Evolutionary conservation across 257 asterid genomes (phyloP).

Genomic region (Solanum chaucha): DNA sequence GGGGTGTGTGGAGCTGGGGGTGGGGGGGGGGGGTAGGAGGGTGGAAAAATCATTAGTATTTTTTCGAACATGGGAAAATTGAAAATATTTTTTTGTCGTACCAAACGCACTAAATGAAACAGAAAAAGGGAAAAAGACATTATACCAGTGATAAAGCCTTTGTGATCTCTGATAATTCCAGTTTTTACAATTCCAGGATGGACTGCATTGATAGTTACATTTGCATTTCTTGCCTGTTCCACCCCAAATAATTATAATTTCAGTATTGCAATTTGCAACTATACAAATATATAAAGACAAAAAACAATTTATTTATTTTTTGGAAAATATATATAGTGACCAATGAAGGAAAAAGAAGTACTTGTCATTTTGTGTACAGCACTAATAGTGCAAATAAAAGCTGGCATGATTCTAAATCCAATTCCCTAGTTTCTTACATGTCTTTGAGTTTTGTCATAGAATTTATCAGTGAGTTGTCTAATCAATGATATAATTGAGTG

Average conservation of each 20-base stretch:
- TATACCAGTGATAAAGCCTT: conserved; percentile 89
- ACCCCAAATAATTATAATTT: background rate
- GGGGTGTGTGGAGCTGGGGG: background rate
- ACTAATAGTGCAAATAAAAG: background rate
- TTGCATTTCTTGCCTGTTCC: conserved; percentile 69
- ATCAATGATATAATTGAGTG: background rate
- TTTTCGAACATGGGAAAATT: background rate
- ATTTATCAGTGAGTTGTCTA: background rate
- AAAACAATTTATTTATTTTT: background rate
- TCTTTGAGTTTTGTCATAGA: background rate
- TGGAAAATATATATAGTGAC: background rate
- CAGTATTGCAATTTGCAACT: background rate
- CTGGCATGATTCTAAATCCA: background rate
- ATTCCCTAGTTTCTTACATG: background rate
- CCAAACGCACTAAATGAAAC: background rate
- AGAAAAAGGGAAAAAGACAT: conserved; percentile 2
- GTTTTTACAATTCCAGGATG: conserved; percentile 96
- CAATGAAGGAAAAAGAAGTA: background rate
- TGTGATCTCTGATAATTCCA: conserved; percentile 84
- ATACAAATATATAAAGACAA: background rate
- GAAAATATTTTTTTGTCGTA: background rate
- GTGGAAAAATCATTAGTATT: background rate
- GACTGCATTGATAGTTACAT: conserved; percentile 82
- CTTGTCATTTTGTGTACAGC: background rate
- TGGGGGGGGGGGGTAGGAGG: background rate